phyloP scores from a whole-genome alignment of 352 stramenopile species.

The Pilasporangium apinafurcum region DNA sequence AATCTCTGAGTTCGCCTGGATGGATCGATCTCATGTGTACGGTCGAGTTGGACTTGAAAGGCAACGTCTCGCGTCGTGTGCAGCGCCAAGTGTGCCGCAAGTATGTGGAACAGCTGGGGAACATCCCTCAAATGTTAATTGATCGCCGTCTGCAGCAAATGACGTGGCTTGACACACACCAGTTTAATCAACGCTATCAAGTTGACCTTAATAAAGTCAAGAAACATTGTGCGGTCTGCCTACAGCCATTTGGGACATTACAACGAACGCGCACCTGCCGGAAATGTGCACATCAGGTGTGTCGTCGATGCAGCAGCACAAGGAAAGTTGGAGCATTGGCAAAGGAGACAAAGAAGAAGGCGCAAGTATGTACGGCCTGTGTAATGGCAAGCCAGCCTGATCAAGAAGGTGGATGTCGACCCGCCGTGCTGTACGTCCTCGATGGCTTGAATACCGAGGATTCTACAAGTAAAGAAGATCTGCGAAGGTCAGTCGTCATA shows the following conservation, averaged over 20 bases:
- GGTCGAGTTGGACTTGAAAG: constrained; percentile 22
- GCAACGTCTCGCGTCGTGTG: constrained; percentile 5
- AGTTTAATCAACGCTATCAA: constrained; percentile 8
- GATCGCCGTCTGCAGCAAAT: constrained; percentile 12
- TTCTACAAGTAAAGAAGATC: too few species aligned
- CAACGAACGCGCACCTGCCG: constrained; percentile 7
- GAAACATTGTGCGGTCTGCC: constrained; percentile 11
- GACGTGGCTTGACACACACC: constrained; percentile 7
- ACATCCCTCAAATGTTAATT: constrained; percentile 3
- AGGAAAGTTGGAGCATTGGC: constrained; percentile 5
- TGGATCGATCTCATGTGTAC: constrained; percentile 18
- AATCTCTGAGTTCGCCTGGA: constrained; percentile 9
- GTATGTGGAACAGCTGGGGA: constrained; percentile 3
- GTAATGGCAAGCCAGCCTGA: constrained; percentile 1
- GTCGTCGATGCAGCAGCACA: constrained; percentile 11
- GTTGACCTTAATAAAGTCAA: constrained; percentile 3
- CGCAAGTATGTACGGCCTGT: constrained; percentile 8
- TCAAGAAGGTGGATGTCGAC: background rate
- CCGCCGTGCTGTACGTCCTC: background rate
- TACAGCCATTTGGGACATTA: constrained; percentile 10
- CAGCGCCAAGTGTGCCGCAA: constrained; percentile 7
- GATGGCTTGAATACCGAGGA: too few species aligned
- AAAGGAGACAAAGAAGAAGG: constrained; percentile 5
- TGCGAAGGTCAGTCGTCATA: too few species aligned
- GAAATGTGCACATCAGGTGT: constrained; percentile 11